Percentiles rank a stretch among this genome's conserved stretches.
Evolutionary conservation across 139 green algal genomes (phyloP).

Genomic region (Asterochloris sp.): DNA sequence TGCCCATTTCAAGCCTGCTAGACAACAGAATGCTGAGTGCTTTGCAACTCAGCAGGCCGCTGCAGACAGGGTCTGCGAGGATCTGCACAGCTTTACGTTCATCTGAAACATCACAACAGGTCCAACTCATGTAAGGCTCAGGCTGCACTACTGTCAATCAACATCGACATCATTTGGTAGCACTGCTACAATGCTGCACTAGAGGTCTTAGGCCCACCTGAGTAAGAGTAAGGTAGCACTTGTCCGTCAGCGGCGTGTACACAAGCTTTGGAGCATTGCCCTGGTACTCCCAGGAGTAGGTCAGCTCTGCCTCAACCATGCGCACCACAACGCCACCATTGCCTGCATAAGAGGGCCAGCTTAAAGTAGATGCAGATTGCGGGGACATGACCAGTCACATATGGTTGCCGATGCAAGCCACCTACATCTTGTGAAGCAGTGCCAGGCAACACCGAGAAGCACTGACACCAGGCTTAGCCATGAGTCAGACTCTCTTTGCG

Average conservation of each 20-base stretch:
- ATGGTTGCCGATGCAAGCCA: no score
- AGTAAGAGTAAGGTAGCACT: conserved; percentile 88
- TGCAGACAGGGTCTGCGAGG: background rate
- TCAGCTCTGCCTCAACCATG: conserved; percentile 68
- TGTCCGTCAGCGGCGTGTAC: conserved; percentile 83
- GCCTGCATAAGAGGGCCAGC: background rate
- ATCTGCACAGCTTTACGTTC: background rate
- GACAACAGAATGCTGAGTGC: background rate
- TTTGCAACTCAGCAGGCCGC: background rate
- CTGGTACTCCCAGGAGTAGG: conserved; percentile 89
- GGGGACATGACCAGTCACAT: no score
- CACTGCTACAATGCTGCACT: no score
- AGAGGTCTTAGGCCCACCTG: conserved; percentile 24
- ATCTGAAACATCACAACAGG: background rate
- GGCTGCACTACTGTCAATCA: no score
- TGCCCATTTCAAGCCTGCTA: background rate
- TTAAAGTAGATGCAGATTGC: no score
- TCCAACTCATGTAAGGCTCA: no score
- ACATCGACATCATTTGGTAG: no score
- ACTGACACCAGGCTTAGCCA: no score
- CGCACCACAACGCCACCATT: conserved; percentile 32
- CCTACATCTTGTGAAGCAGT: no score
- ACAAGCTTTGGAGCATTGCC: conserved; percentile 77
- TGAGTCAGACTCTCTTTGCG: no score
- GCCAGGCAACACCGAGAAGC: no score